A percentile compares a stretch with the other conserved stretches of the same genome.
Evolutionary conservation across 768 basidiomycete genomes (phyloP).

Genomic region (Rhodotorula paludigena): DNA sequence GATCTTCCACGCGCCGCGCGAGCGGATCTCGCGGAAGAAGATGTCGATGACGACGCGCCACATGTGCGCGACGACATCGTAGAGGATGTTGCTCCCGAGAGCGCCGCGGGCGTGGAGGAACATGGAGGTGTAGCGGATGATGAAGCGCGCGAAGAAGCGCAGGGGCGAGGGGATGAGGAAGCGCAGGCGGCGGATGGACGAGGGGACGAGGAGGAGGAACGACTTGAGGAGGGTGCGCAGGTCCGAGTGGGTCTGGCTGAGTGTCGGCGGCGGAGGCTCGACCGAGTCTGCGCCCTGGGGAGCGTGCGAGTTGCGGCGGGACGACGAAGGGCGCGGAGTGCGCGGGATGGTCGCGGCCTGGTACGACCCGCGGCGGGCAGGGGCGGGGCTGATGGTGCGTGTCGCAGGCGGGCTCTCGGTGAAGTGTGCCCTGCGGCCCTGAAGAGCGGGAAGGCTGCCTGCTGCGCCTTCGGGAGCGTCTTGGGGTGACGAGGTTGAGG

Average conservation of each 20-base stretch:
- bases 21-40: slow-evolving; percentile 93
- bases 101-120: slow-evolving; percentile 34
- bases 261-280: slow-evolving; percentile 11
- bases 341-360: not conserved
- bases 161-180: slow-evolving; percentile 31
- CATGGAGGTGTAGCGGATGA: slow-evolving; percentile 35
- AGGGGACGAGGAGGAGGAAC: slow-evolving; percentile 40
- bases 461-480: too few relatives aligned
- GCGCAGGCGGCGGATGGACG: slow-evolving; percentile 22
- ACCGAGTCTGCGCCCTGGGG: not conserved
- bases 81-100: slow-evolving; percentile 47
- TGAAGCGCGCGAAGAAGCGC: slow-evolving; percentile 18
- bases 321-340: not conserved
- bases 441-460: not conserved
- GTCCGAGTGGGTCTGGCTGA: slow-evolving; percentile 35
- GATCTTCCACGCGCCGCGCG: slow-evolving; percentile 89
- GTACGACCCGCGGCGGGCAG: not conserved
- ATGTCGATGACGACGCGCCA: slow-evolving; percentile 82
- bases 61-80: slow-evolving; percentile 74
- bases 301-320: not conserved
- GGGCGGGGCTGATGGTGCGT: not conserved
- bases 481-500: too few relatives aligned
- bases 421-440: not conserved
- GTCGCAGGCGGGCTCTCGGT: not conserved
- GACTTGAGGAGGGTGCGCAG: slow-evolving; percentile 34